Conservation (phyloP, 2,329 filamentous ascomycete genomes). For the Xylaria arbuscula region DNA sequence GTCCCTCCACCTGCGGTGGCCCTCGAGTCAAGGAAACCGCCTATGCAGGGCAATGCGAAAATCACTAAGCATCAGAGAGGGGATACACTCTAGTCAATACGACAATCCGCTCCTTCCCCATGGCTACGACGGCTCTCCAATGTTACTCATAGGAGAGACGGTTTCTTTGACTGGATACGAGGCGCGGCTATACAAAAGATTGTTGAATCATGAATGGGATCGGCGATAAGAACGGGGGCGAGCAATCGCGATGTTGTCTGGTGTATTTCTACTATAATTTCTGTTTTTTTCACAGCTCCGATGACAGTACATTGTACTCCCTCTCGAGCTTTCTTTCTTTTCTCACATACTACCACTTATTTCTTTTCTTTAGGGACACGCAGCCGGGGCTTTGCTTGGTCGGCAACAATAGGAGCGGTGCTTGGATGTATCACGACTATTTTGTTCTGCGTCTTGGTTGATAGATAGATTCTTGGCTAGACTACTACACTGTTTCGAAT, state of each 20-base stretch:
- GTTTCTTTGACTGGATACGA: slow-evolving; percentile 1
- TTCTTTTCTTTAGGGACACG: slow-evolving; percentile 22
- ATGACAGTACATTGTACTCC: slow-evolving; percentile 32
- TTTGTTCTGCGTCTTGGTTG: slow-evolving; percentile 17
- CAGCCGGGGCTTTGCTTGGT: slow-evolving; percentile 37
- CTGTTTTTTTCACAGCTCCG: slow-evolving; percentile 33
- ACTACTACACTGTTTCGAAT: slow-evolving; percentile 11
- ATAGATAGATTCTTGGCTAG: slow-evolving; percentile 13
- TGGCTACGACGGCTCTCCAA: slow-evolving; percentile 14
- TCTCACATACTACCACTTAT: slow-evolving; percentile 17
- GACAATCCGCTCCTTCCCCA: slow-evolving; percentile 1
- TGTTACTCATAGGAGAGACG: slow-evolving; percentile 18
- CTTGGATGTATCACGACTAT: slow-evolving; percentile 21
- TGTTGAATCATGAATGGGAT: slow-evolving; percentile 30
- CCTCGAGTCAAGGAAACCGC: slow-evolving; percentile 14
- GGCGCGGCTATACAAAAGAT: slow-evolving; percentile 11
- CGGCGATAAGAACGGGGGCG: slow-evolving; percentile 45
- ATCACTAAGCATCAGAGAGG: slow-evolving; percentile 5
- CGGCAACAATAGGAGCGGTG: slow-evolving; percentile 27
- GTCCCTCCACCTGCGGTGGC: slow-evolving; percentile 26
- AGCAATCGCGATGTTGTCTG: slow-evolving; percentile 45
- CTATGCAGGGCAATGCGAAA: slow-evolving; percentile 31
- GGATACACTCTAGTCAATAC: slow-evolving; percentile 12
- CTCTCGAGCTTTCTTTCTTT: slow-evolving; percentile 14
- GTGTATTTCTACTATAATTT: slow-evolving; percentile 36